Percentiles rank a stretch among this genome's conserved stretches.
Evolutionary conservation across 225 moss, liverwort and hornwort genomes (phyloP).

Genomic region (Polytrichum formosum): DNA sequence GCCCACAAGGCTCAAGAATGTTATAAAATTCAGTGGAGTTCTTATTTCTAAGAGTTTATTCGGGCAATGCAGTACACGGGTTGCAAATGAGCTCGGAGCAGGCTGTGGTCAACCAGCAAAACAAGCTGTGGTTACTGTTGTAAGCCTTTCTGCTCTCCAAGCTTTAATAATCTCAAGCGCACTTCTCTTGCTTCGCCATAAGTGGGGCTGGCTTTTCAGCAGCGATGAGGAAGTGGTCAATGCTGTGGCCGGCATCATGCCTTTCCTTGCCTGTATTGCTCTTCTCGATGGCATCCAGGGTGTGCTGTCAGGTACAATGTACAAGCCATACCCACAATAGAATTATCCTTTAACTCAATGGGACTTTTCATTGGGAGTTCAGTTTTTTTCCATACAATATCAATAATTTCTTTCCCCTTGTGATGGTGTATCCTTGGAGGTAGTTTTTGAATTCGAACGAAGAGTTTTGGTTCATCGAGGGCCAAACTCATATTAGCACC

Average conservation of each 20-base stretch:
- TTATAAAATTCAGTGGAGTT: too few relatives aligned
- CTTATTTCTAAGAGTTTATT: too few relatives aligned
- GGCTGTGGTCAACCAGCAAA: slow-evolving; percentile 61
- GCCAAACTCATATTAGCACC: too few relatives aligned
- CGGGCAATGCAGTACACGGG: slow-evolving; percentile 62
- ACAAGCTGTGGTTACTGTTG: slow-evolving; percentile 55
- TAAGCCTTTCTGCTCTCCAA: slow-evolving; percentile 52
- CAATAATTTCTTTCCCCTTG: too few relatives aligned
- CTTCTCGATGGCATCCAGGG: slow-evolving; percentile 83
- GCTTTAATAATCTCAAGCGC: slow-evolving; percentile 45
- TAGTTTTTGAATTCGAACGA: too few relatives aligned
- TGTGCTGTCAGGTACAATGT: slow-evolving; percentile 67
- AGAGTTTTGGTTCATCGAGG: too few relatives aligned
- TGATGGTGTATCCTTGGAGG: too few relatives aligned
- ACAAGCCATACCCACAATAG: background rate
- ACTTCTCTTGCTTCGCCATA: slow-evolving; percentile 62
- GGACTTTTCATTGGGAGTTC: too few relatives aligned
- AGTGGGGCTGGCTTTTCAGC: slow-evolving; percentile 87
- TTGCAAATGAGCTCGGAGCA: slow-evolving; percentile 85
- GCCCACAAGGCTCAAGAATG: too few relatives aligned
- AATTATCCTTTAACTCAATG: background rate
- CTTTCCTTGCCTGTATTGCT: slow-evolving; percentile 59
- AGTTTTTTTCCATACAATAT: too few relatives aligned
- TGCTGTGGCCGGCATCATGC: slow-evolving; percentile 68
- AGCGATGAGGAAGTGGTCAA: slow-evolving; percentile 68